Evolutionary conservation across 345 rosid genomes (phyloP).

Genomic region (Combretum micranthum): DNA sequence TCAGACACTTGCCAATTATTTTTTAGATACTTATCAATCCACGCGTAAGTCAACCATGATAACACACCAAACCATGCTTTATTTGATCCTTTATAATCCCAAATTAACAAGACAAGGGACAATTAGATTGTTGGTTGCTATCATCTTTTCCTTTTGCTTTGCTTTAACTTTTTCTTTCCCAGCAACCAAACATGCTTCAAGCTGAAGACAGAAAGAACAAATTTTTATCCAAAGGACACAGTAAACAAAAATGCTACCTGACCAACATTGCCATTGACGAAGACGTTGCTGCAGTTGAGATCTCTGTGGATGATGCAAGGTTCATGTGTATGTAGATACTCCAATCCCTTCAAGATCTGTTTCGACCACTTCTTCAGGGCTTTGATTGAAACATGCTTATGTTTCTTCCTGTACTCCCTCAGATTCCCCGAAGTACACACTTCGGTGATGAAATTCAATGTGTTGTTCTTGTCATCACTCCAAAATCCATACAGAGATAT

Average conservation of each 20-base stretch:
- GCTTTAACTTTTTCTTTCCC: too few species aligned
- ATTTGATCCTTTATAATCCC: too few species aligned
- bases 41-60: too few species aligned
- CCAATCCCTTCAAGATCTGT: slow-evolving; percentile 73
- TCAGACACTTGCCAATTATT: too few species aligned
- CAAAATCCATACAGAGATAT: slow-evolving; percentile 55
- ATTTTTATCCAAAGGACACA: too few species aligned
- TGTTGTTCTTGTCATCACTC: slow-evolving; percentile 41
- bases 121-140: too few species aligned
- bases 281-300: slow-evolving; percentile 84
- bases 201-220: too few species aligned
- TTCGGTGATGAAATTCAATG: slow-evolving; percentile 81
- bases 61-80: too few species aligned
- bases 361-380: slow-evolving; percentile 90
- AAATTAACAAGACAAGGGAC: too few species aligned
- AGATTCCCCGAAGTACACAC: slow-evolving; percentile 85
- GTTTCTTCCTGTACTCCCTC: slow-evolving; percentile 77
- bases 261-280: slow-evolving; percentile 80
- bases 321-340: slow-evolving; percentile 67
- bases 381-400: slow-evolving; percentile 66
- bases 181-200: too few species aligned
- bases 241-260: slow-evolving; percentile 33
- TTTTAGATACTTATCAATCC: too few species aligned
- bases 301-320: slow-evolving; percentile 92
- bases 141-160: too few species aligned